phyloP scores from a whole-genome alignment of 345 rosid genomes.

The Eucalyptus virginea region DNA sequence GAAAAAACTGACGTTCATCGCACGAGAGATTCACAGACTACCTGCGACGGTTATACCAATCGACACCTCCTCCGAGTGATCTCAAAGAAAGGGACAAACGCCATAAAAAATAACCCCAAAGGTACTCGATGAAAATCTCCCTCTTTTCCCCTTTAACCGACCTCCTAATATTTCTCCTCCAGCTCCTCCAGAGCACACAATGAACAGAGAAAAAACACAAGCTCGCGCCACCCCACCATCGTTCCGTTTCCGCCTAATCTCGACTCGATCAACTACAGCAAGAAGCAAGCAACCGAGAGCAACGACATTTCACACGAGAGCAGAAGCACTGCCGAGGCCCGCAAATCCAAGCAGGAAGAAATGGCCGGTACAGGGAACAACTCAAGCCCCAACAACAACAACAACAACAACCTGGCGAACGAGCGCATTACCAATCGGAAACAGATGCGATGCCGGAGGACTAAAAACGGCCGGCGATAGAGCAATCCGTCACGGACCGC shows the following conservation, averaged over 20 bases:
- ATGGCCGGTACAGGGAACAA: neutral
- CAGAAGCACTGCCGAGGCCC: neutral
- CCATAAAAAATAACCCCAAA: neutral
- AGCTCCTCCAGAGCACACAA: neutral
- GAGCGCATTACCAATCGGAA: neutral
- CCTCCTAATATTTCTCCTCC: neutral
- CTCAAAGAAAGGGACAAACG: neutral
- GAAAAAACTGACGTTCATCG: neutral
- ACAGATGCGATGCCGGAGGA: neutral
- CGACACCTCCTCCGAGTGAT: neutral
- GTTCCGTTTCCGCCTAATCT: neutral
- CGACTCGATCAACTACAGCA: neutral
- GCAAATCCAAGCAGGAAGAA: neutral
- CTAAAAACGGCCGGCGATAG: neutral
- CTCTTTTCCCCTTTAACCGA: neutral
- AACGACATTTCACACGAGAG: neutral
- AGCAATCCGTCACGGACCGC: neutral
- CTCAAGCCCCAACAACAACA: neutral
- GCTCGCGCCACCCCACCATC: neutral
- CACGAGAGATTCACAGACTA: neutral
- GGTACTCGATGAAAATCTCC: neutral
- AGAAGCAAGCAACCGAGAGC: neutral
- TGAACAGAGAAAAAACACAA: neutral
- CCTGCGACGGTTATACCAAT: neutral
- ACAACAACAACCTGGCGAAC: neutral